Evolutionary conservation across 2,329 filamentous ascomycete species (phyloP).

Genomic region (Xylaria sp.): DNA sequence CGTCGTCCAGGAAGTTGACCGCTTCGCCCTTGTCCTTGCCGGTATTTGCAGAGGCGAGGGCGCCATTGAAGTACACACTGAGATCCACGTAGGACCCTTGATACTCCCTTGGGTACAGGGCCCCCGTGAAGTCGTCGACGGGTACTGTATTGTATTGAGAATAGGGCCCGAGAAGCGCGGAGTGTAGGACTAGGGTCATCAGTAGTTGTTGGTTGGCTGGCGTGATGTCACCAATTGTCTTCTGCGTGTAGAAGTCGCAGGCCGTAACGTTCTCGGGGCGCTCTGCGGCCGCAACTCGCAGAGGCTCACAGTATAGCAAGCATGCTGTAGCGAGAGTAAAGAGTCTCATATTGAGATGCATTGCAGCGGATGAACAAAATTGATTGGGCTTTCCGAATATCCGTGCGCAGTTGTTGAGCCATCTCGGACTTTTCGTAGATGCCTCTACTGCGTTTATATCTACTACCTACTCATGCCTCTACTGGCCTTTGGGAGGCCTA

Average conservation of each 20-base stretch:
- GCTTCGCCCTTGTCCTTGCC: conserved; percentile 4
- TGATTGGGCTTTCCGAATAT: neutral
- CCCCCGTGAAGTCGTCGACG: conserved; percentile 21
- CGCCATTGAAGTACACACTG: conserved; percentile 18
- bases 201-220: conserved; percentile 12
- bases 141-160: conserved; percentile 14
- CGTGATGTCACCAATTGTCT: conserved; percentile 18
- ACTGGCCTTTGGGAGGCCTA: neutral
- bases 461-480: neutral
- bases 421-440: neutral
- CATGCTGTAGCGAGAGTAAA: neutral
- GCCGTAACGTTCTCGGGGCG: conserved; percentile 6
- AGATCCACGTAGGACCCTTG: conserved; percentile 19
- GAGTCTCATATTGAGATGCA: neutral
- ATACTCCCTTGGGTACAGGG: conserved; percentile 11
- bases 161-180: conserved; percentile 19
- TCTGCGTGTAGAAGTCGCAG: conserved; percentile 20
- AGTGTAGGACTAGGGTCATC: conserved; percentile 21
- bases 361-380: neutral
- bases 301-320: neutral
- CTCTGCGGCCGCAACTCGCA: neutral
- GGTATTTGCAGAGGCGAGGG: conserved; percentile 10
- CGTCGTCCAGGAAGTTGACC: conserved; percentile 13
- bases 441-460: neutral
- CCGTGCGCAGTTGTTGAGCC: neutral